These are phyloP conservation scores for Cairneyella variabilis DNA, from an alignment of 495 filamentous ascomycete genomes.

Conservation along the genomic window DNA sequence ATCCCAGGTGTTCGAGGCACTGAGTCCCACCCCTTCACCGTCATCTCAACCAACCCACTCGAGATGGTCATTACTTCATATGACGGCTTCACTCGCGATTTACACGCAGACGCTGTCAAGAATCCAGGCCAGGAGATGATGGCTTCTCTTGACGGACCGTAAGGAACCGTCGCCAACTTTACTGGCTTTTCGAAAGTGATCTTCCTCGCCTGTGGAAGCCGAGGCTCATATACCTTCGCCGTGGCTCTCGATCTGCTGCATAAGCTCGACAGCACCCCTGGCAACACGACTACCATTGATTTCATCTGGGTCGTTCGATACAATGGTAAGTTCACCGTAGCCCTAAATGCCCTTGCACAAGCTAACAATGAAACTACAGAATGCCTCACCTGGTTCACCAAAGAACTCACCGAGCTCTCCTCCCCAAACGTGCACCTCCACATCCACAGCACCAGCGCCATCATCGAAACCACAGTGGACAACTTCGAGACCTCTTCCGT, in stretches of 20 bases:
- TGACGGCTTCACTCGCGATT: conserved; percentile 53
- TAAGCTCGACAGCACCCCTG: conserved; percentile 35
- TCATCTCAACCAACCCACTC: conserved; percentile 40
- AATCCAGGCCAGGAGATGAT: conserved; percentile 41
- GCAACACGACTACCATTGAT: conserved; percentile 39
- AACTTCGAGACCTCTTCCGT: not conserved
- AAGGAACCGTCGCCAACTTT: conserved; percentile 53
- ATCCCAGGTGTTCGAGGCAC: conserved; percentile 51
- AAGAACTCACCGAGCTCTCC: conserved; percentile 42
- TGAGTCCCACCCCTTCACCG: conserved; percentile 60
- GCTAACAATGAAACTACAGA: conserved; percentile 24
- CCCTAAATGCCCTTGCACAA: not conserved
- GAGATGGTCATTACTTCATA: conserved; percentile 54
- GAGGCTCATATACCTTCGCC: conserved; percentile 53
- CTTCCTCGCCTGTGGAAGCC: conserved; percentile 55
- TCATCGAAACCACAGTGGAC: not conserved
- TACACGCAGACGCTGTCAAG: conserved; percentile 43
- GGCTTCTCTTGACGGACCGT: conserved; percentile 53
- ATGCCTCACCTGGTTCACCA: conserved; percentile 48
- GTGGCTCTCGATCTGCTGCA: conserved; percentile 46
- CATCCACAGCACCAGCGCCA: conserved; percentile 41
- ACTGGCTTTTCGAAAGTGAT: conserved; percentile 52
- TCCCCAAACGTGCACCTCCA: conserved; percentile 41
- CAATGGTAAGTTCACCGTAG: conserved; percentile 39
- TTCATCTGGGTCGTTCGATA: conserved; percentile 49